Evolutionary conservation across 2,329 filamentous ascomycete genomes (phyloP).

Genomic region (Falciphora oryzae): DNA sequence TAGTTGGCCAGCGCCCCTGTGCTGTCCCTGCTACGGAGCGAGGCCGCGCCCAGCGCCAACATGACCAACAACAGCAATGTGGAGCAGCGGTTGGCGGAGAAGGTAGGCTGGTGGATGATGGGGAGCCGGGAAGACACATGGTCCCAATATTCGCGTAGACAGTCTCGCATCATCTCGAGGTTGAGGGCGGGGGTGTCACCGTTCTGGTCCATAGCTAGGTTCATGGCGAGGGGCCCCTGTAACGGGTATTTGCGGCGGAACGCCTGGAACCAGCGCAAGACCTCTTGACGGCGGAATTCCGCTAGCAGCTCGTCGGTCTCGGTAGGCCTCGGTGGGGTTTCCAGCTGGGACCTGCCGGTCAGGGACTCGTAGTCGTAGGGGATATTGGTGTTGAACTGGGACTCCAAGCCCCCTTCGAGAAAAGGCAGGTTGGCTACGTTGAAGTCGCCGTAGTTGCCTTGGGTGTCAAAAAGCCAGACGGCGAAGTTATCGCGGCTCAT

Average conservation of each 20-base stretch:
- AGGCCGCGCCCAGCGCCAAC: constrained; percentile 77
- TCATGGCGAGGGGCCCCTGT: constrained; percentile 27
- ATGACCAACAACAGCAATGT: constrained; percentile 74
- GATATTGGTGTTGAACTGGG: constrained; percentile 44
- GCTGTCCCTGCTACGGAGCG: constrained; percentile 60
- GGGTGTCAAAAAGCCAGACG: constrained; percentile 45
- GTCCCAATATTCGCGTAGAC: constrained; percentile 82
- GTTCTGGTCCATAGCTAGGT: constrained; percentile 32
- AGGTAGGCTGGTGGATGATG: constrained; percentile 83
- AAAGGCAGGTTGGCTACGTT: constrained; percentile 39
- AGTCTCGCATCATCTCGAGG: constrained; percentile 77
- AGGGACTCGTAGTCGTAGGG: constrained; percentile 46
- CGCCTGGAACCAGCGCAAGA: constrained; percentile 36
- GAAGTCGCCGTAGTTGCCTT: constrained; percentile 36
- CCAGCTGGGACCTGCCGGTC: constrained; percentile 40
- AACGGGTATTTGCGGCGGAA: constrained; percentile 39
- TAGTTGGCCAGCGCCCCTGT: constrained; percentile 43
- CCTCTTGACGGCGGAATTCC: constrained; percentile 38
- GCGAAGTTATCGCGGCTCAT: constrained; percentile 40
- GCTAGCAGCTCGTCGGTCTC: constrained; percentile 37
- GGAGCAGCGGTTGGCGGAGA: constrained; percentile 72
- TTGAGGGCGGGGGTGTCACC: constrained; percentile 51
- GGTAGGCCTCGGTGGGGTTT: constrained; percentile 34
- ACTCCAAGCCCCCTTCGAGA: constrained; percentile 43
- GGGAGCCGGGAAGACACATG: constrained; percentile 81